Evolutionary conservation across 192 early-diverging fungal genomes (phyloP).

Genomic region (Backusella luteola): DNA sequence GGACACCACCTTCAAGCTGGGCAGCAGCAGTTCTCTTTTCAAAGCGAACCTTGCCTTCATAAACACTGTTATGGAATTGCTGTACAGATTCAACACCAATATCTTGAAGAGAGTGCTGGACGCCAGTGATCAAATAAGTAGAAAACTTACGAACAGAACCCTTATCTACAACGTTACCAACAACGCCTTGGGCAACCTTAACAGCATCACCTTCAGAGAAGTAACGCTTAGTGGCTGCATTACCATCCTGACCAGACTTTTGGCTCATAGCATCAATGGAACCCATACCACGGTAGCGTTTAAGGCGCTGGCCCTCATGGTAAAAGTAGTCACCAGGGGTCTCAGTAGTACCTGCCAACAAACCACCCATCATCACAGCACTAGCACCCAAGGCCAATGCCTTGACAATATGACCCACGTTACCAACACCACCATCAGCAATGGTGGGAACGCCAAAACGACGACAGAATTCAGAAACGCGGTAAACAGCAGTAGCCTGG

Average conservation of each 20-base stretch:
- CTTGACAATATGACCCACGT: conserved; percentile 97
- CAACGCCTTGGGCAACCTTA: conserved; percentile 98
- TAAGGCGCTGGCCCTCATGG: conserved; percentile 94
- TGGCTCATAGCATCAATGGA: conserved; percentile 94
- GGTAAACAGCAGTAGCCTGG: conserved; percentile 94
- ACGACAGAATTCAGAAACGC: conserved; percentile 89
- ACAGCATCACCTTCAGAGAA: conserved; percentile 94
- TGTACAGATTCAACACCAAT: conserved; percentile 77
- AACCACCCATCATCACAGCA: conserved; percentile 98
- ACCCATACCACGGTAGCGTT: conserved; percentile 99
- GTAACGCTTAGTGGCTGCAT: conserved; percentile 86
- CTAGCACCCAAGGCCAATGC: conserved; percentile 93
- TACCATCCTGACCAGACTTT: conserved; percentile 57
- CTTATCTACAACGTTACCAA: conserved; percentile 95
- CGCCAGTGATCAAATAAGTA: conserved; percentile 88
- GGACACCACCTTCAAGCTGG: conserved; percentile 95
- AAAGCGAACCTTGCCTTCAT: conserved; percentile 79
- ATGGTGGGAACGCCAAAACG: conserved; percentile 94
- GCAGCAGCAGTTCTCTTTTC: conserved; percentile 93
- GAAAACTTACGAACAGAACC: conserved; percentile 92
- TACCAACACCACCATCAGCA: conserved; percentile 95
- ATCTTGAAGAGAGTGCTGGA: conserved; percentile 97
- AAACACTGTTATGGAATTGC: conserved; percentile 66
- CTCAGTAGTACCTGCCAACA: conserved; percentile 93
- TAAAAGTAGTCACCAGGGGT: conserved; percentile 98